Percentiles rank a stretch among this genome's conserved stretches.
These are phyloP conservation scores for Histomonas meleagridis DNA, from an alignment of 208 protist species.

Conservation along the genomic window DNA sequence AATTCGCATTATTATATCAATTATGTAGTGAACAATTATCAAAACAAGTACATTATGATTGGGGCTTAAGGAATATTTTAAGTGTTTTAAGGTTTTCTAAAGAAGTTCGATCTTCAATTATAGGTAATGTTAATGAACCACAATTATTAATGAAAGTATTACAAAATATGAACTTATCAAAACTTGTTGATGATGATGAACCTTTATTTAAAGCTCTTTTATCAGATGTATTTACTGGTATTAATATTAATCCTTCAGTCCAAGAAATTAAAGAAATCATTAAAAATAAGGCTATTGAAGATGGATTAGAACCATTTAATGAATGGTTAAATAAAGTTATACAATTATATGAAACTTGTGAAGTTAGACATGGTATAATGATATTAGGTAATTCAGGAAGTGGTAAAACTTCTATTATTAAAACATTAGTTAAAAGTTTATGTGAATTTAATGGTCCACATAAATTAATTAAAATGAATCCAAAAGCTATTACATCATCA, in stretches of 20 bases:
- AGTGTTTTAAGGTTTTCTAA: conserved; percentile 70
- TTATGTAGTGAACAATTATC: conserved; percentile 91
- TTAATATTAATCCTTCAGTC: conserved; percentile 41
- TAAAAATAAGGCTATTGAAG: conserved; percentile 41
- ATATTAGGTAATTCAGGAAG: conserved; percentile 57
- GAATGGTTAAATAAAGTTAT: conserved; percentile 61
- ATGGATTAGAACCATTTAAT: conserved; percentile 49
- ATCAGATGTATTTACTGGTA: conserved; percentile 61
- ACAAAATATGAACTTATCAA: conserved; percentile 88
- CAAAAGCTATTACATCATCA: conserved; percentile 63
- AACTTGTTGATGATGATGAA: conserved; percentile 87
- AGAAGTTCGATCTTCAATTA: conserved; percentile 51
- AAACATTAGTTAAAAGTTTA: conserved; percentile 41
- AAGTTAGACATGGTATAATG: conserved; percentile 68
- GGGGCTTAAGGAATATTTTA: conserved; percentile 80
- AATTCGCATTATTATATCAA: conserved; percentile 69
- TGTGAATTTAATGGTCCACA: conserved; percentile 40
- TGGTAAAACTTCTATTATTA: conserved; percentile 59
- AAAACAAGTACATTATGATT: conserved; percentile 83
- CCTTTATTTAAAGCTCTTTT: conserved; percentile 84
- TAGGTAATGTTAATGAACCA: conserved; percentile 68
- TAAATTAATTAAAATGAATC: conserved; percentile 62
- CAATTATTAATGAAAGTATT: conserved; percentile 84
- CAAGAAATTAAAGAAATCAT: conserved; percentile 51
- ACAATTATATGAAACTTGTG: conserved; percentile 68